Base-by-base conservation (phyloP, 257 asterid species). In the Lithospermum erythrorhizon region DNA sequence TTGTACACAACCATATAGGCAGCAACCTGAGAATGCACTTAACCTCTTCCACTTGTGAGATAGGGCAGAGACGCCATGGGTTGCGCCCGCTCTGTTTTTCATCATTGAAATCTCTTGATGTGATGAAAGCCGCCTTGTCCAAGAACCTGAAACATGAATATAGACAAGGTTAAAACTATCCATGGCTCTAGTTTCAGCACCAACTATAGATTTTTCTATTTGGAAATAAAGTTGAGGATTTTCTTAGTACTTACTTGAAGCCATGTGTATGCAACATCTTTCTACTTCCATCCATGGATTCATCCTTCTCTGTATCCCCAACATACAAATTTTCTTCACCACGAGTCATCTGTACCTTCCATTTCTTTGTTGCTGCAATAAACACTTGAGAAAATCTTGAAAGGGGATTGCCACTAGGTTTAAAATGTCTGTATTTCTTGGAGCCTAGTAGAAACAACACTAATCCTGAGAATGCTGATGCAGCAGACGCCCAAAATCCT, bases 1-100 rank as follows among this genome's bases (percentile, higher is more conserved):
- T 88, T 27, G 98, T 91, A 88, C 98, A 91, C 52, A 91, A 90
- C 98, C 98, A 91, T 9, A 91, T 91, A 0, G 98, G 98, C 20
- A 91, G 78, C 6, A 91, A 78, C 61, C 98, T 71, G 8, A 88
- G 65, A 32, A 91, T 79, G 82, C 93, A 83, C 22, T 91, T 91
- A 49, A 91, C 98, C 69, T 91, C 98, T 74, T 91, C 98, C 9
- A 91, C 95, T 81, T 88, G 98, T 5, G 97, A 83, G 68, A 89
- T 61, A 25, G 99, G 91, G 67, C 97, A 88, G 11, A 93, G 81
- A 22, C 71, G 75, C 99, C 99, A 93, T 0, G 85, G 85, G 75
- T 79, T 71, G 67, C 51, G 59, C 9, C 48, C 66, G 1, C 70
- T 71, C 29, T 75, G 79, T 58, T 79, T 72, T 63, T 82, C 72